Evolutionary conservation across 176 grass and related monocot genomes (phyloP).

Genomic region (Zea luxurians): DNA sequence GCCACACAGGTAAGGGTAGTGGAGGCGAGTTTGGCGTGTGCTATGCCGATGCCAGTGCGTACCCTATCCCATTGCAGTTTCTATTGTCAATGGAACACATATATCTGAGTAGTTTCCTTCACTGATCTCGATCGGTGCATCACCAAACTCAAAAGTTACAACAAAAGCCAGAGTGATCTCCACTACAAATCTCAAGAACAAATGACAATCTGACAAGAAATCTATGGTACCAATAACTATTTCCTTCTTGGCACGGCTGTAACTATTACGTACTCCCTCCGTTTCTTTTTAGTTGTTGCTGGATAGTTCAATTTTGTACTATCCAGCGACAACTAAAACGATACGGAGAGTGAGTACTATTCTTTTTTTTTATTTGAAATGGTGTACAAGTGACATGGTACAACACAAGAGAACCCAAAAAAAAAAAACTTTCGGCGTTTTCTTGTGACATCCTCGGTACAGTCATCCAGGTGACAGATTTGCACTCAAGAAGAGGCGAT

Average conservation of each 20-base stretch:
- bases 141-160: background rate
- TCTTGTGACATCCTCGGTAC: conserved; percentile 22
- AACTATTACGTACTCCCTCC: background rate
- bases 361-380: background rate
- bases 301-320: too few relatives aligned
- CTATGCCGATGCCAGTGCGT: too few relatives aligned
- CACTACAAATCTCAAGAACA: conserved; percentile 14
- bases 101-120: background rate
- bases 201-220: background rate
- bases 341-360: too few relatives aligned
- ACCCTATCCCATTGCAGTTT: too few relatives aligned
- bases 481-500: too few relatives aligned
- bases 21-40: too few relatives aligned
- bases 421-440: conserved; percentile 32
- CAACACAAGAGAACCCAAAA: conserved; percentile 51
- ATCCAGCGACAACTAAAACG: too few relatives aligned
- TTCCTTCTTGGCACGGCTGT: conserved; percentile 33
- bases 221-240: background rate
- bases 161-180: background rate
- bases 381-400: conserved; percentile 39
- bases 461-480: background rate
- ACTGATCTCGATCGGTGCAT: background rate
- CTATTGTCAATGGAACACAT: background rate
- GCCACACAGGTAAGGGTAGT: too few relatives aligned
- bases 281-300: too few relatives aligned